Conservation (phyloP, 1,284 basidiomycete species). For the Anthracocystis walkeri region DNA sequence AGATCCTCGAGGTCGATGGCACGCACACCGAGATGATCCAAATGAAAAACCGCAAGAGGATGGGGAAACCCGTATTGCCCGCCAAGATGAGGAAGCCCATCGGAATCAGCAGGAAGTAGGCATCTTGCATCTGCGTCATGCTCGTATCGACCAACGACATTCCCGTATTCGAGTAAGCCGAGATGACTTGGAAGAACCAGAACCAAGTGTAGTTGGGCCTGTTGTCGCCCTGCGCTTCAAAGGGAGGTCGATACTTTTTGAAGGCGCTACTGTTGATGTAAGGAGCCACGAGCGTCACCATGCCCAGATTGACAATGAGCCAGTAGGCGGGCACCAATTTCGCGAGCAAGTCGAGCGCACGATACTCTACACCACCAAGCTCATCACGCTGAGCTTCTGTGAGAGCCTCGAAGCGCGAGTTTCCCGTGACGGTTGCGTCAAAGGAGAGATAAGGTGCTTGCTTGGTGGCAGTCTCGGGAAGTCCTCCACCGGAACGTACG, state of each 20-base stretch:
- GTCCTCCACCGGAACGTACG: constrained; percentile 67
- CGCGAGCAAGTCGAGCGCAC: constrained; percentile 82
- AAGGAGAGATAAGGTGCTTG: constrained; percentile 86
- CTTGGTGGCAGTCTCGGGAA: constrained; percentile 29
- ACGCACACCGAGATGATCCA: constrained; percentile 80
- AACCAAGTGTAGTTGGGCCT: constrained; percentile 76
- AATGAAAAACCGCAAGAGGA: constrained; percentile 68
- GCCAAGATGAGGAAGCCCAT: constrained; percentile 80
- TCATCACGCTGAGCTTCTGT: constrained; percentile 88
- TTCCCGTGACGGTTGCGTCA: constrained; percentile 74
- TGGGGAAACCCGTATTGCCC: constrained; percentile 83
- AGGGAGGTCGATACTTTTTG: constrained; percentile 52
- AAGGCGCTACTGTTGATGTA: constrained; percentile 59
- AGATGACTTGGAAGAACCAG: constrained; percentile 84
- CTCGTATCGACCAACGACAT: constrained; percentile 87
- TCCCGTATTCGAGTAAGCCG: constrained; percentile 90
- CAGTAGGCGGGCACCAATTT: constrained; percentile 62
- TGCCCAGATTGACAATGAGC: constrained; percentile 41
- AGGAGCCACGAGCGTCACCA: constrained; percentile 61
- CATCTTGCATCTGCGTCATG: constrained; percentile 86
- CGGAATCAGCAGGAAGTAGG: constrained; percentile 81
- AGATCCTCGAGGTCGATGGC: constrained; percentile 75
- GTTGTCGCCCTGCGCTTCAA: constrained; percentile 58
- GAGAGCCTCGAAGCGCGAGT: constrained; percentile 85
- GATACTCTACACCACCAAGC: constrained; percentile 92